phyloP scores from a whole-genome alignment of 495 filamentous ascomycete species.

The Penicillium nucicola region DNA sequence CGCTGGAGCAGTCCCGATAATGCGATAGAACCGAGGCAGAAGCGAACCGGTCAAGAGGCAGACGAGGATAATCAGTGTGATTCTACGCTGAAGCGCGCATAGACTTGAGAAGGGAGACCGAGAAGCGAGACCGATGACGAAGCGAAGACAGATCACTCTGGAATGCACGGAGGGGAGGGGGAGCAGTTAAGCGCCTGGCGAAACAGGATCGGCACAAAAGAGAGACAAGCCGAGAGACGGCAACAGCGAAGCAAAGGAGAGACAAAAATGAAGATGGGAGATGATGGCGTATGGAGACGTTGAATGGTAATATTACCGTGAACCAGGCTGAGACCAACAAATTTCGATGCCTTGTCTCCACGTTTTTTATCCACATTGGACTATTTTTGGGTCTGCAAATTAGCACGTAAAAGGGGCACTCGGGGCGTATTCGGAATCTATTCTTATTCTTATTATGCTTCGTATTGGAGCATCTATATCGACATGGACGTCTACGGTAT shows the following conservation, averaged over 20 bases:
- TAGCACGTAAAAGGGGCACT: neutral
- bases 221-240: constrained; percentile 11
- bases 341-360: constrained; percentile 8
- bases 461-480: no score
- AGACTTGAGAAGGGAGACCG: constrained; percentile 4
- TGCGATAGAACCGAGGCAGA: neutral
- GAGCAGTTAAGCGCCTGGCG: constrained; percentile 5
- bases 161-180: neutral
- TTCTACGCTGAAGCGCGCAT: constrained; percentile 1
- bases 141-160: constrained; percentile 2
- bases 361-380: constrained; percentile 8
- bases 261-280: constrained; percentile 9
- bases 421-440: neutral
- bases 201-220: constrained; percentile 7
- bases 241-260: constrained; percentile 5
- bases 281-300: constrained; percentile 21
- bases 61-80: neutral
- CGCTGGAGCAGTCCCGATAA: constrained; percentile 1
- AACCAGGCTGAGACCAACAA: neutral
- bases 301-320: constrained; percentile 23
- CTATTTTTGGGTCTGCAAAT: constrained; percentile 23
- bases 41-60: constrained; percentile 1
- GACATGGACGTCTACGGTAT: no score
- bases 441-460: no score
- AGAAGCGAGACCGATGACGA: constrained; percentile 3